Conservation (phyloP, 805 yeast genomes). For the Millerago galiae region DNA sequence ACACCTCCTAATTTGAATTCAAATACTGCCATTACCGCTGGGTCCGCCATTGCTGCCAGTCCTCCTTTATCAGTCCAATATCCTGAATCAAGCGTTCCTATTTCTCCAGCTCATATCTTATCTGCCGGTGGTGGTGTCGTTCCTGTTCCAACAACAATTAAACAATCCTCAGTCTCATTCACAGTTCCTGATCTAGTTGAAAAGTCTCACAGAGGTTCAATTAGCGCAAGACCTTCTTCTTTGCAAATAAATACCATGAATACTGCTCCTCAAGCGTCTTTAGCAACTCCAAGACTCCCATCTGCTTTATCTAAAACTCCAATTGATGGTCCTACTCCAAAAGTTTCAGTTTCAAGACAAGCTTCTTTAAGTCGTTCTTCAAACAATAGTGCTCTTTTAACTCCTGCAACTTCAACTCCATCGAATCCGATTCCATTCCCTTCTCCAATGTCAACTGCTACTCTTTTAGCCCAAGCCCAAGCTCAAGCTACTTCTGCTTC, state of each 20-base stretch:
- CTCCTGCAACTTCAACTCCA: not conserved
- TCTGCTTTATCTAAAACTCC: slow-evolving; percentile 3
- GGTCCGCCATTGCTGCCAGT: not conserved
- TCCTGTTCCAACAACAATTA: not conserved
- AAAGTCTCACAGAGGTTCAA: slow-evolving; percentile 50
- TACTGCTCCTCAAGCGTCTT: not conserved
- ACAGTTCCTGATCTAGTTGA: slow-evolving; percentile 37
- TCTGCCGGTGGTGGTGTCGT: not conserved
- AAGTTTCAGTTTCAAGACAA: slow-evolving; percentile 11
- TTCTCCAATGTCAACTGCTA: not conserved
- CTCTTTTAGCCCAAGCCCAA: not conserved
- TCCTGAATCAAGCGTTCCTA: slow-evolving; percentile 1
- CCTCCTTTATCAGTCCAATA: not conserved
- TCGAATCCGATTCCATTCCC: not conserved
- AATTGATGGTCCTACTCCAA: not conserved
- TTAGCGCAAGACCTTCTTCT: slow-evolving; percentile 45
- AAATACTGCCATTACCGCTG: not conserved
- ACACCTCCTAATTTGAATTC: not conserved
- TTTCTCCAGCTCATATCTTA: slow-evolving; percentile 4
- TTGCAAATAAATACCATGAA: slow-evolving; percentile 23
- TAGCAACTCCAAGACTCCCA: slow-evolving; percentile 8
- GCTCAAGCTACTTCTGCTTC: slow-evolving; percentile 4
- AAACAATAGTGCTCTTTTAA: not conserved
- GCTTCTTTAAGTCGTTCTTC: slow-evolving; percentile 5
- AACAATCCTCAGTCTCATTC: slow-evolving; percentile 34